Percentiles rank a stretch among this genome's conserved stretches.
These are phyloP conservation scores for Saccharomyces pastorianus DNA, from an alignment of 1,139 yeast species.

Conservation along the genomic window DNA sequence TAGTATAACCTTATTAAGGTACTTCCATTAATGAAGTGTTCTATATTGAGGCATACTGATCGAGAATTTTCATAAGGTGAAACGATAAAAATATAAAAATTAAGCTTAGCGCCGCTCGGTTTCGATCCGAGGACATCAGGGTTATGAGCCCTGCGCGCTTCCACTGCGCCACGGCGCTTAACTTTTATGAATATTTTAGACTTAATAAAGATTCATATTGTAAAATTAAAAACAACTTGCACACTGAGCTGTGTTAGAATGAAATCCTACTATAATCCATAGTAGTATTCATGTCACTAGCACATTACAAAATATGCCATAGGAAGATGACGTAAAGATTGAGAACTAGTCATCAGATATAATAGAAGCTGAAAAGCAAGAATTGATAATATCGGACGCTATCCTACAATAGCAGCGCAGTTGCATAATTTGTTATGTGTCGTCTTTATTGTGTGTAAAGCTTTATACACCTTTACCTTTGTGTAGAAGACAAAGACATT, in stretches of 20 bases:
- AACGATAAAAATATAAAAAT: slow-evolving; percentile 7
- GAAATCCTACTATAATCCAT: too few relatives aligned
- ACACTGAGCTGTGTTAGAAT: too few relatives aligned
- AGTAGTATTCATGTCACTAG: neutral
- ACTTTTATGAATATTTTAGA: neutral
- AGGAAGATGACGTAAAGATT: neutral
- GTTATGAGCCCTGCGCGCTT: slow-evolving; percentile 99
- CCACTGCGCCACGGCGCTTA: slow-evolving; percentile 96
- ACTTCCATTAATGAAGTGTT: neutral
- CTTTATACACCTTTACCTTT: too few relatives aligned
- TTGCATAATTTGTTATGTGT: too few relatives aligned
- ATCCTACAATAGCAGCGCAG: too few relatives aligned
- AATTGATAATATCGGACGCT: too few relatives aligned
- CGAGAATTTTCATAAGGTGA: neutral
- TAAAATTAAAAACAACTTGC: neutral
- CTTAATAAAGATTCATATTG: neutral
- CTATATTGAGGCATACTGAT: neutral
- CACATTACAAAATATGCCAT: neutral
- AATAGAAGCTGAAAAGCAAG: neutral
- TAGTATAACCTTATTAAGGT: neutral
- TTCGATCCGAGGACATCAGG: slow-evolving; percentile 99
- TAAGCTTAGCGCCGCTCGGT: slow-evolving; percentile 86
- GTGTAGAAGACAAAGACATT: too few relatives aligned
- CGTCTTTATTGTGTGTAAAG: too few relatives aligned
- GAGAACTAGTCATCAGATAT: neutral